Percentiles rank a stretch among this genome's conserved stretches.
phyloP scores from a whole-genome alignment of 2,329 filamentous ascomycete genomes.

The Huntiella decipiens region DNA sequence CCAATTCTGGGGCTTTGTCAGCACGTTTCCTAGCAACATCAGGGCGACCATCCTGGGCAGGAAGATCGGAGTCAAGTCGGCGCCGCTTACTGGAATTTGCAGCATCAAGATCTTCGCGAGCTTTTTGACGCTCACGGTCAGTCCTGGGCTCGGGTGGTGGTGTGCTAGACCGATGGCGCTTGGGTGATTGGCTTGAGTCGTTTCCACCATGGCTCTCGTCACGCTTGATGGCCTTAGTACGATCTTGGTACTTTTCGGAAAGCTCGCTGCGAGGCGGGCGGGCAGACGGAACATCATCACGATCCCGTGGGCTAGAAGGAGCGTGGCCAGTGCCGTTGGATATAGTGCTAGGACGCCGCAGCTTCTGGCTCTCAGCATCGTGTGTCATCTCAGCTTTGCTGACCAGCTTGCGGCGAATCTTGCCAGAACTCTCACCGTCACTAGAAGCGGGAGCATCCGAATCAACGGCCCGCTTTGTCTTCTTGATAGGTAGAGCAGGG shows the following conservation, averaged over 20 bases:
- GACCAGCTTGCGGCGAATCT: constrained; percentile 43
- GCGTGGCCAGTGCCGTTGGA: constrained; percentile 38
- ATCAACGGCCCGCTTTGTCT: constrained; percentile 31
- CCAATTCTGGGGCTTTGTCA: not conserved
- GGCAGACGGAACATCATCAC: constrained; percentile 24
- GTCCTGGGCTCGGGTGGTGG: constrained; percentile 35
- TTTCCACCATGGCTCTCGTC: constrained; percentile 36
- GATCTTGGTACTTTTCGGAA: constrained; percentile 32
- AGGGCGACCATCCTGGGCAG: constrained; percentile 21
- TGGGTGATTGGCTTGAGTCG: constrained; percentile 32
- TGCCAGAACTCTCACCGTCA: constrained; percentile 39
- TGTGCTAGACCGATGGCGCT: constrained; percentile 38
- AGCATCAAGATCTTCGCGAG: constrained; percentile 33
- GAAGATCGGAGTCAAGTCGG: constrained; percentile 32
- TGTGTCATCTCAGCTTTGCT: constrained; percentile 43
- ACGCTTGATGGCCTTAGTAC: constrained; percentile 40
- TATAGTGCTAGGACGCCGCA: constrained; percentile 37
- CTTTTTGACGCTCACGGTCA: constrained; percentile 18
- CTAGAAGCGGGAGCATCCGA: constrained; percentile 35
- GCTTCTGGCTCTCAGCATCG: constrained; percentile 28
- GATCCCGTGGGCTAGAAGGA: constrained; percentile 32
- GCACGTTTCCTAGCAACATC: constrained; percentile 17
- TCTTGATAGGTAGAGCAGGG: constrained; percentile 30
- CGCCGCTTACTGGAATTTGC: constrained; percentile 37
- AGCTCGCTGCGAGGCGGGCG: constrained; percentile 28